Base-by-base conservation (phyloP, 768 basidiomycete genomes). In the Hericium coralloides region DNA sequence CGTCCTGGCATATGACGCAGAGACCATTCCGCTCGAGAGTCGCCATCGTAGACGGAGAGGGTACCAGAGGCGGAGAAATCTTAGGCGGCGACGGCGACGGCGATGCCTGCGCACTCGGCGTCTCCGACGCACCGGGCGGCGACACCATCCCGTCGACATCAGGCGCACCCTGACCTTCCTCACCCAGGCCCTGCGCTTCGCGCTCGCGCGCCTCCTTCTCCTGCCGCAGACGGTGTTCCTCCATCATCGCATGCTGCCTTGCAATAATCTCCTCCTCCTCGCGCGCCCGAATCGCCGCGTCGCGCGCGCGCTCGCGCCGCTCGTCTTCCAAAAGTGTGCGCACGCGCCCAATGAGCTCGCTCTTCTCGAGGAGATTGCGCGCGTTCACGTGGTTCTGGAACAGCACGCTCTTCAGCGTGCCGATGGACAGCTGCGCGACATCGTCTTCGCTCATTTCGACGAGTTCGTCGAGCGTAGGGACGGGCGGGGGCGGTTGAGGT, bases 1-100 rank as follows among this genome's bases (percentile, higher is more conserved):
- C 89, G 60, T 97, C 94, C 66, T 95, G 93, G 66, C 94, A 97
- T 10, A 97, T 80, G 0, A 95, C 90, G 67, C 94, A 97, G 4
- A 94, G 70, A 2, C 94, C 92, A 9, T 80, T 79, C 22, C 85
- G 79, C 59, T 91, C 89, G 12, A 79, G 66, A 39, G 74, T 70
- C 1, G 75, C 22, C 73, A 59, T n/a, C 69, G 59, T 12, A 68
- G 70, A 31, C 18, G 52, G n/a, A 18, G 25, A 31, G 20, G 52
- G 38, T 4, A n/a, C 25, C 10, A 52, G 15, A 38, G 52, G 37
- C 17, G 52, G 48, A 17, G 59, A 2, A 4, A 55, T 56, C 31
- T 31, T 31, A 17, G 55, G 49, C 53, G 57, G 59, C 48, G 60
- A 55, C 3, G 73, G 66, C 4, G 68, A 64, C 2, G 72, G 59